phyloP scores from a whole-genome alignment of 2,329 filamentous ascomycete species.

The Cordyceps pruinosa region DNA sequence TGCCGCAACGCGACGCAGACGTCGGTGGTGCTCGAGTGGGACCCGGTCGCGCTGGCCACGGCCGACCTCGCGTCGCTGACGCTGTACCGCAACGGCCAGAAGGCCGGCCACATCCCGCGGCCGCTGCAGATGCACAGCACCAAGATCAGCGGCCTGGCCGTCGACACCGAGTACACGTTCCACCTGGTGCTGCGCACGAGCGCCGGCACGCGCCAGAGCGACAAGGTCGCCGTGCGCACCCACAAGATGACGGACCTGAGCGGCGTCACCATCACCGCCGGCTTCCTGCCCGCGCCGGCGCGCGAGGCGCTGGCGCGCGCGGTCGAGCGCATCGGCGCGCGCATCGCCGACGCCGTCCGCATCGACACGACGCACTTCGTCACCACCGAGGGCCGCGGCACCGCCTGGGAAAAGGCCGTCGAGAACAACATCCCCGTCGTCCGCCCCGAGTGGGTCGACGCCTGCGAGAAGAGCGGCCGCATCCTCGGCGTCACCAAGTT shows the following conservation, averaged over 20 bases:
- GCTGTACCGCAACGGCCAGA: constrained; percentile 91
- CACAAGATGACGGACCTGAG: constrained; percentile 98
- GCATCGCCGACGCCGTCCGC: constrained; percentile 79
- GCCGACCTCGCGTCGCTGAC: constrained; percentile 84
- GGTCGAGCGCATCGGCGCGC: constrained; percentile 84
- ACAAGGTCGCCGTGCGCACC: constrained; percentile 78
- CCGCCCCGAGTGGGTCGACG: constrained; percentile 92
- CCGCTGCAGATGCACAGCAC: constrained; percentile 85
- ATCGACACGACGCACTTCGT: constrained; percentile 99
- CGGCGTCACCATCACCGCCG: constrained; percentile 83
- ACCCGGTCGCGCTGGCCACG: constrained; percentile 86
- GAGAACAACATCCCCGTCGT: constrained; percentile 98
- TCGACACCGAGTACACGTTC: constrained; percentile 94
- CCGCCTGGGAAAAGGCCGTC: constrained; percentile 90
- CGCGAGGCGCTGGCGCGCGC: constrained; percentile 68
- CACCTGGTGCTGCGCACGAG: constrained; percentile 86
- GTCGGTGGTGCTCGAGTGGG: constrained; percentile 97
- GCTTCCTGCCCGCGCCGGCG: constrained; percentile 67
- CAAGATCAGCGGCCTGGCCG: constrained; percentile 92
- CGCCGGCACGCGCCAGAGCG: constrained; percentile 78
- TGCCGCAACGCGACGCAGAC: constrained; percentile 98
- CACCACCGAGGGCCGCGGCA: constrained; percentile 84
- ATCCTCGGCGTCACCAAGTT: constrained; percentile 94
- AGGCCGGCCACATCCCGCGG: constrained; percentile 89
- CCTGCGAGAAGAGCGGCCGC: constrained; percentile 86